Percentiles rank a stretch among this genome's conserved stretches.
These are phyloP conservation scores for Aphanomyces invadans DNA, from an alignment of 352 stramenopile genomes.

Conservation along the genomic window DNA sequence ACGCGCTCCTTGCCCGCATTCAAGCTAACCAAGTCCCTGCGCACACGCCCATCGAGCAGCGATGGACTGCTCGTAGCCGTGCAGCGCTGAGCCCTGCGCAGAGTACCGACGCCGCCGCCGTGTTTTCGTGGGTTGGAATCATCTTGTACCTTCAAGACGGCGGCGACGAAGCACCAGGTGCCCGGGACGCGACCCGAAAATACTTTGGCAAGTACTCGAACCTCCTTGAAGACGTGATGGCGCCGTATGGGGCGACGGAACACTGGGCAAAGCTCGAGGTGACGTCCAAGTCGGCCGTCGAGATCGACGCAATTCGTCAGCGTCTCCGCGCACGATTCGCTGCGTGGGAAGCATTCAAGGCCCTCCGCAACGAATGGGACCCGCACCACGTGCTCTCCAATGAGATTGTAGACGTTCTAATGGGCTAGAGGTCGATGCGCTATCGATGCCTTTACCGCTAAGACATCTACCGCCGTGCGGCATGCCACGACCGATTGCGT, in stretches of 20 bases:
- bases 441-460: too few relatives aligned
- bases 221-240: slow-evolving; percentile 82
- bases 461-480: too few relatives aligned
- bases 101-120: slow-evolving; percentile 47
- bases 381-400: slow-evolving; percentile 91
- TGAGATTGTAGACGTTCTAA: slow-evolving; percentile 60
- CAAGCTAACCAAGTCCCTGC: slow-evolving; percentile 89
- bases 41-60: slow-evolving; percentile 96
- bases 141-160: slow-evolving; percentile 91
- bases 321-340: slow-evolving; percentile 76
- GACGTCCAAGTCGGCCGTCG: slow-evolving; percentile 33
- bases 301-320: slow-evolving; percentile 46
- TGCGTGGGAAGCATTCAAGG: slow-evolving; percentile 86
- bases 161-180: slow-evolving; percentile 53
- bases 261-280: slow-evolving; percentile 98
- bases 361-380: slow-evolving; percentile 83
- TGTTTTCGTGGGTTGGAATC: slow-evolving; percentile 96
- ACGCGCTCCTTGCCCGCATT: slow-evolving; percentile 88
- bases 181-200: slow-evolving; percentile 84
- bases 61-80: slow-evolving; percentile 90
- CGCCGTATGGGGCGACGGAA: slow-evolving; percentile 80
- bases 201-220: slow-evolving; percentile 92
- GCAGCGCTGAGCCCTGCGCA: slow-evolving; percentile 90
- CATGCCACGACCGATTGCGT: too few relatives aligned
- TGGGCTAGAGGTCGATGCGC: neutral